These are phyloP conservation scores for Zangia roseola DNA, from an alignment of 768 basidiomycete species.

Conservation along the genomic window DNA sequence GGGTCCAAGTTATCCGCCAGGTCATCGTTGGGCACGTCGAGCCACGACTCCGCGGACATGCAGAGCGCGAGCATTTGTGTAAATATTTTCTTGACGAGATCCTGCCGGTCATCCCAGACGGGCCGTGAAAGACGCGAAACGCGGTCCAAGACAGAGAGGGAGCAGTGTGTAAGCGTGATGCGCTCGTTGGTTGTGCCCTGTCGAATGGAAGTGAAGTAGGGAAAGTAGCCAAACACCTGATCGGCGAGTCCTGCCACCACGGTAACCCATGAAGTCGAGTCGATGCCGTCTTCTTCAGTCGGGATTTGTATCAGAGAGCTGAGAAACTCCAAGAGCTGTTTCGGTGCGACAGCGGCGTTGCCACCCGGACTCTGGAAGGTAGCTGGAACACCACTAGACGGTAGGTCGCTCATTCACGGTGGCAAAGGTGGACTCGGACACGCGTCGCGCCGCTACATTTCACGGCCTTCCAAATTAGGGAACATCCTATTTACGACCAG, in stretches of 20 bases:
- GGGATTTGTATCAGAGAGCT: slow-evolving; percentile 36
- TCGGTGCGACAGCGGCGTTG: slow-evolving; percentile 24
- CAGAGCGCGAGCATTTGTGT: slow-evolving; percentile 53
- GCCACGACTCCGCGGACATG: slow-evolving; percentile 57
- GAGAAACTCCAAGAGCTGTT: slow-evolving; percentile 46
- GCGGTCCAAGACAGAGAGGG: slow-evolving; percentile 53
- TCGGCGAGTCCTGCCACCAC: slow-evolving; percentile 53
- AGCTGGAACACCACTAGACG: slow-evolving; percentile 27
- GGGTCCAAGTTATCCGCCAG: slow-evolving; percentile 47
- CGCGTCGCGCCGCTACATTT: neutral
- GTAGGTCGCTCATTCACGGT: slow-evolving; percentile 24
- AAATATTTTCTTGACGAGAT: slow-evolving; percentile 49
- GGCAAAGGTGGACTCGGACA: neutral
- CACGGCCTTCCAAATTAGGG: slow-evolving; percentile 7
- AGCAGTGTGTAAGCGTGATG: slow-evolving; percentile 50
- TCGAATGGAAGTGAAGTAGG: slow-evolving; percentile 45
- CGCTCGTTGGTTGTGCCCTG: slow-evolving; percentile 61
- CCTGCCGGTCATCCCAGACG: slow-evolving; percentile 46
- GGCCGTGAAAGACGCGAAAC: slow-evolving; percentile 49
- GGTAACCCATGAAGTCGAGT: slow-evolving; percentile 46
- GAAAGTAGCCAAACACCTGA: slow-evolving; percentile 52
- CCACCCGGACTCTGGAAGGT: slow-evolving; percentile 33
- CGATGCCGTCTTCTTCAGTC: slow-evolving; percentile 34
- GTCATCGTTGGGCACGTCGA: slow-evolving; percentile 41
- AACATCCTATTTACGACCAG: slow-evolving; percentile 62